Conservation (phyloP, 768 basidiomycete genomes). For the Macrolepiota dolichaula region DNA sequence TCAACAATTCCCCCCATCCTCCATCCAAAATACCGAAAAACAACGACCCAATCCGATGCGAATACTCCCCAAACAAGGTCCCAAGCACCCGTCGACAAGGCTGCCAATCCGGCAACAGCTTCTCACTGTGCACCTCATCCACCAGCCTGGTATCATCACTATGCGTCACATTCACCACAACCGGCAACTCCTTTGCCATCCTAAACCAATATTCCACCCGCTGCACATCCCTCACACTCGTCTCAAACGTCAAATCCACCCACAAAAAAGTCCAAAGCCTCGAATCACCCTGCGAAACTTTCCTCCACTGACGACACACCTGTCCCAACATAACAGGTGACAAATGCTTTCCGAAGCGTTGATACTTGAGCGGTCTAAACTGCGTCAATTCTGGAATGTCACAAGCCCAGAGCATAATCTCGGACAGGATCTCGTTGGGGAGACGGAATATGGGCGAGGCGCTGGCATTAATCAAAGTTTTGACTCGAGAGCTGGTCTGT, state of each 20-base stretch:
- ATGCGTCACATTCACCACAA: conserved; percentile 9
- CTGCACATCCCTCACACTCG: conserved; percentile 2
- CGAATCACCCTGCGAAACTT: conserved; percentile 1
- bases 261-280: conserved; percentile 13
- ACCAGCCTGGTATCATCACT: conserved; percentile 11
- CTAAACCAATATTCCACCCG: conserved; percentile 10
- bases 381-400: conserved; percentile 10
- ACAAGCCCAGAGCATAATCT: conserved; percentile 12
- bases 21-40: conserved; percentile 13
- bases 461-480: conserved; percentile 6
- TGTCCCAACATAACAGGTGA: conserved; percentile 9
- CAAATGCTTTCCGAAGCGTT: conserved; percentile 8
- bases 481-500: conserved; percentile 6
- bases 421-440: conserved; percentile 12
- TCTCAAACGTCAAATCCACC: conserved; percentile 11
- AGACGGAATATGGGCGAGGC: conserved; percentile 12
- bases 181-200: conserved; percentile 6
- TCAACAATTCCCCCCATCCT: conserved; percentile 12
- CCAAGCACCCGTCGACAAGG: conserved; percentile 7
- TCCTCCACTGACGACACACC: conserved; percentile 10
- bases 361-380: conserved; percentile 10
- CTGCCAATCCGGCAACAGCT: conserved; percentile 12
- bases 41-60: conserved; percentile 1
- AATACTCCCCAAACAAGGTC: conserved; percentile 1
- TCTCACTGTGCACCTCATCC: conserved; percentile 12